phyloP scores from a whole-genome alignment of 2,329 filamentous ascomycete species.

The Fusarium sp. region DNA sequence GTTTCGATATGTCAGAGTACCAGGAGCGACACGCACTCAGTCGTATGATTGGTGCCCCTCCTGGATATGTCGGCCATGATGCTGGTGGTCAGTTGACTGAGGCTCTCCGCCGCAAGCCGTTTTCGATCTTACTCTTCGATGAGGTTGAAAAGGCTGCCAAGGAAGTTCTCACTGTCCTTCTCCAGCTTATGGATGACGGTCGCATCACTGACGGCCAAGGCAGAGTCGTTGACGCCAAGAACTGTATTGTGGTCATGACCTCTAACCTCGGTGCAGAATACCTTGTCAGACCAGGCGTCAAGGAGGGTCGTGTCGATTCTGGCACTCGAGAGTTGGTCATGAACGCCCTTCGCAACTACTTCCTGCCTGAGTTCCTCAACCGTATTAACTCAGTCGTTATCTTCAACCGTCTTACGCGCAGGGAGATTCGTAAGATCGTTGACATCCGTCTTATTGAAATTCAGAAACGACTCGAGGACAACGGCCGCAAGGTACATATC shows the following conservation, averaged over 20 bases:
- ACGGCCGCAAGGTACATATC: slow-evolving; percentile 88
- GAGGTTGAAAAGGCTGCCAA: slow-evolving; percentile 99
- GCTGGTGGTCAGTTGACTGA: slow-evolving; percentile 96
- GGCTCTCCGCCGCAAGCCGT: slow-evolving; percentile 90
- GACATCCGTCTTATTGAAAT: slow-evolving; percentile 90
- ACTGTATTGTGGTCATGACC: slow-evolving; percentile 99
- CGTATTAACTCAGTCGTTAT: slow-evolving; percentile 96
- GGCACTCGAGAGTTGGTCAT: slow-evolving; percentile 91
- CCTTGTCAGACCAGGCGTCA: slow-evolving; percentile 81
- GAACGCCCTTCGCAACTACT: slow-evolving; percentile 91
- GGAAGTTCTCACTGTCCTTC: slow-evolving; percentile 93
- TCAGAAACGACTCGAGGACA: slow-evolving; percentile 88
- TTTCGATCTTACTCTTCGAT: slow-evolving; percentile 97
- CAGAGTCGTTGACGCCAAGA: slow-evolving; percentile 92
- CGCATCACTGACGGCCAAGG: slow-evolving; percentile 99
- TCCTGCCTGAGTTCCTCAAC: slow-evolving; percentile 98
- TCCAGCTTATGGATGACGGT: slow-evolving; percentile 99
- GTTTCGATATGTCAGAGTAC: slow-evolving; percentile 99
- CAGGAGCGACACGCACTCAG: slow-evolving; percentile 96
- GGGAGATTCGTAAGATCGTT: slow-evolving; percentile 94
- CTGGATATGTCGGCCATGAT: slow-evolving; percentile 97
- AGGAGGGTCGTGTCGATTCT: slow-evolving; percentile 87
- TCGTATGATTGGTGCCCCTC: slow-evolving; percentile 97
- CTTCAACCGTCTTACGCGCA: slow-evolving; percentile 94
- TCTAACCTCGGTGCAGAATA: slow-evolving; percentile 97